Percentiles rank a stretch among this genome's conserved stretches.
phyloP scores from a whole-genome alignment of 352 stramenopile genomes.

The Thalassiosira pacifica region DNA sequence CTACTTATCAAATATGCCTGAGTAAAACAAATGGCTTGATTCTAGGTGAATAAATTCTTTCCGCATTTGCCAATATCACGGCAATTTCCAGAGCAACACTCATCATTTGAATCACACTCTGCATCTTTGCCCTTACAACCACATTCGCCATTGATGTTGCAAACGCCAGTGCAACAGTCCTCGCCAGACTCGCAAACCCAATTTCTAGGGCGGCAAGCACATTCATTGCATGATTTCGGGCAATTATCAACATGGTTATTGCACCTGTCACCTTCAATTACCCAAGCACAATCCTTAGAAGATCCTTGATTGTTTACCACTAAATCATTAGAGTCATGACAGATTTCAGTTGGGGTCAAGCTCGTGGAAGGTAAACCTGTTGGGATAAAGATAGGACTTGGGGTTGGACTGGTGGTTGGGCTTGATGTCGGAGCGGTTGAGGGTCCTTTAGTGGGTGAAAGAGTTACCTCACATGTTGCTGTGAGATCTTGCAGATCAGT shows the following conservation, averaged over 20 bases:
- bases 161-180: too few relatives aligned
- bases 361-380: not conserved
- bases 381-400: too few relatives aligned
- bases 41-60: not conserved
- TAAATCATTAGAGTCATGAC: not conserved
- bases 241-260: not conserved
- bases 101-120: not conserved
- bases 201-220: not conserved
- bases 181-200: too few relatives aligned
- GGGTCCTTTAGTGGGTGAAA: not conserved
- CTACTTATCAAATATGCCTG: too few relatives aligned
- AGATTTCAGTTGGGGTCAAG: not conserved
- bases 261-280: not conserved
- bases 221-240: not conserved
- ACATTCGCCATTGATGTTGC: too few relatives aligned
- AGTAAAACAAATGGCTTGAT: too few relatives aligned
- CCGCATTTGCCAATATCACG: not conserved
- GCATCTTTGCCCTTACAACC: too few relatives aligned
- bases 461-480: not conserved
- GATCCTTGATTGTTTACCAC: not conserved
- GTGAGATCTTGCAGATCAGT: not conserved
- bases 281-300: not conserved
- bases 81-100: not conserved
- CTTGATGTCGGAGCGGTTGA: not conserved
- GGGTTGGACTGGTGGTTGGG: not conserved